Conservation (phyloP, 768 basidiomycete species). For the Phlebiopsis flavidoalba region DNA sequence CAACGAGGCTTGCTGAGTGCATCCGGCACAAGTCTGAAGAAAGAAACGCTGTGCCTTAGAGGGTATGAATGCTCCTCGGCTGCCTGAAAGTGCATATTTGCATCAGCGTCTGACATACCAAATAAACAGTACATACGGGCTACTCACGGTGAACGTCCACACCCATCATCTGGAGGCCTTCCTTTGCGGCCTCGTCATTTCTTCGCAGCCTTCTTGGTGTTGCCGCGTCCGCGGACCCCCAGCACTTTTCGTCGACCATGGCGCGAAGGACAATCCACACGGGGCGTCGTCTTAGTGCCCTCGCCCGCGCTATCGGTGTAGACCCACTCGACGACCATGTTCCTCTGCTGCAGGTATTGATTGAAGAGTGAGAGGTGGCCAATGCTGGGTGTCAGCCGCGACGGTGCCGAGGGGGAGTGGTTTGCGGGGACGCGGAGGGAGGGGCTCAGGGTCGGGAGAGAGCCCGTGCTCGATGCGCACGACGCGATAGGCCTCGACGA, state of each 20-base stretch:
- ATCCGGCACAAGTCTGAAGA: constrained; percentile 28
- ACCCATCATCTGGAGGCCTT: constrained; percentile 57
- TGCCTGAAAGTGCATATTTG: constrained; percentile 11
- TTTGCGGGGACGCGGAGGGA: constrained; percentile 18
- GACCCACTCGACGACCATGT: constrained; percentile 63
- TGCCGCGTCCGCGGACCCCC: constrained; percentile 59
- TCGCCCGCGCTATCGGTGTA: constrained; percentile 45
- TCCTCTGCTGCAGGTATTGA: constrained; percentile 60
- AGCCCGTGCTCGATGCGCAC: constrained; percentile 68
- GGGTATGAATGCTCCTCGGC: constrained; percentile 5
- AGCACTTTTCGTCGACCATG: constrained; percentile 57
- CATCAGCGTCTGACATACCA: neutral
- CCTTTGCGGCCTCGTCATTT: constrained; percentile 82
- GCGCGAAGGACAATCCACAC: constrained; percentile 56
- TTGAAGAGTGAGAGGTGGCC: constrained; percentile 82
- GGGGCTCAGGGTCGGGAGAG: constrained; percentile 31
- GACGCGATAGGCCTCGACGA: constrained; percentile 52
- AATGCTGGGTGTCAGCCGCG: constrained; percentile 26
- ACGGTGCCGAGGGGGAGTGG: constrained; percentile 12
- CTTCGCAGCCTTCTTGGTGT: constrained; percentile 74
- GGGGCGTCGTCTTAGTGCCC: constrained; percentile 59
- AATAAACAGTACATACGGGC: neutral
- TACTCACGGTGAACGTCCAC: constrained; percentile 43
- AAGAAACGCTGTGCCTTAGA: constrained; percentile 20
- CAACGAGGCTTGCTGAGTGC: constrained; percentile 27